Evolutionary conservation across 2,329 filamentous ascomycete species (phyloP).

Genomic region (Cytospora paraplurivora): DNA sequence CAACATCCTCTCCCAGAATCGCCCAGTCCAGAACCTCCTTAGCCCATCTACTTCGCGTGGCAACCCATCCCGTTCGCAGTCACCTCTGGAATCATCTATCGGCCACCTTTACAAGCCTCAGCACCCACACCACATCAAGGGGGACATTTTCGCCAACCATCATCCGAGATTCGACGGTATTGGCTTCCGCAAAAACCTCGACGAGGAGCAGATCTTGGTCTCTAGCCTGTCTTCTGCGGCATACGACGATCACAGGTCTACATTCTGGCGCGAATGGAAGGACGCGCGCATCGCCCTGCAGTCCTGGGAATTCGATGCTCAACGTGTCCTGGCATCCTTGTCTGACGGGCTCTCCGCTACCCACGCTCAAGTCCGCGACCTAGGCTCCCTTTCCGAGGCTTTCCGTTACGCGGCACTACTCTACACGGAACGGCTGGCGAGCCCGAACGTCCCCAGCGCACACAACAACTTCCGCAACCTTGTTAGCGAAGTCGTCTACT

Average conservation of each 20-base stretch:
- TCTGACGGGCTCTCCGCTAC: constrained; percentile 44
- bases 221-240: constrained; percentile 46
- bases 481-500: constrained; percentile 79
- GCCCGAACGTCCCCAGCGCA: constrained; percentile 70
- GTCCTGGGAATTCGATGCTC: constrained; percentile 74
- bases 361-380: constrained; percentile 67
- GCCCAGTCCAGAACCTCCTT: constrained; percentile 50
- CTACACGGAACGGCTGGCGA: constrained; percentile 85
- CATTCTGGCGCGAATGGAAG: constrained; percentile 88
- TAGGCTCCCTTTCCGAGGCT: constrained; percentile 82
- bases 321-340: constrained; percentile 53
- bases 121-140: constrained; percentile 36
- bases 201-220: constrained; percentile 56
- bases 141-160: constrained; percentile 34
- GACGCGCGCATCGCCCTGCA: constrained; percentile 75
- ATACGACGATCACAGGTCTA: constrained; percentile 60
- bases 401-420: constrained; percentile 88
- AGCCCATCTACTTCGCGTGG: constrained; percentile 31
- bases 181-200: constrained; percentile 59
- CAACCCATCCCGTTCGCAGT: constrained; percentile 39
- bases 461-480: constrained; percentile 81
- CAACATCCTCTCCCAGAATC: constrained; percentile 78
- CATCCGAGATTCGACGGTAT: constrained; percentile 63
- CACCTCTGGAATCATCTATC: constrained; percentile 46
- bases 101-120: constrained; percentile 47